Base-by-base conservation (phyloP, 305 asterid species). In the Ajuga reptans region DNA sequence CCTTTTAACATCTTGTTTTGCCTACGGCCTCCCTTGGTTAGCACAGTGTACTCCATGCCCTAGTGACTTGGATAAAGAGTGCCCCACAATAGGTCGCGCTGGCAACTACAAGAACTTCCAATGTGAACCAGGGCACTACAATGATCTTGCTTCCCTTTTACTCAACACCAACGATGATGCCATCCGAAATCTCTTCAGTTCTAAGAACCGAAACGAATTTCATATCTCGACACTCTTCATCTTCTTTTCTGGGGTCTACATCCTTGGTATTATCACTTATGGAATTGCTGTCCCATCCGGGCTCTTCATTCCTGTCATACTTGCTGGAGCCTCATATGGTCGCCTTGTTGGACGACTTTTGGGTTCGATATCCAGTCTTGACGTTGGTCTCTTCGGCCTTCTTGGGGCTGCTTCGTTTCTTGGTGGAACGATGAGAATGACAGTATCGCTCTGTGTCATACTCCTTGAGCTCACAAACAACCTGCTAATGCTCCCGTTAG, bases 381-480 rank as follows among this genome's bases (percentile, higher is more conserved):
- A 86, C 18, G 85, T 76, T 24, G 97, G 98, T 52, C 87, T 85
- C 47, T 92, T 90, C 76, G 85, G 87, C 33, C 82, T 92, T 41
- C 93, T 92, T 47, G 98, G 98, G 36, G 93, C 98, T 14, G 98
- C 97, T 67, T 90, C 98, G 4, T 92, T 92, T 75, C 96, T 92
- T 16, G 98, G 98, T 50, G 98, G 98, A 54, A 88, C 96, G 39
- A 92, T 92, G 98, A 85, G 98, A 66, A 92, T 92, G 98, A 92
- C 98, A 0, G 98, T 92, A 0, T 92, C 98, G 1, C 87, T 92
- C 0, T 92, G 98, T 39, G 95, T 92, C 71, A 92, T 92, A 64
- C 90, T 92, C 60, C 84, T 92, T 8, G 98, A 92, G 72, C 90
- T 92, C 24, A 92, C 98, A 17, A 78, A 92, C 56, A 77, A 88